Conservation (phyloP, 495 filamentous ascomycete species). For the Annulohypoxylon moriforme region DNA sequence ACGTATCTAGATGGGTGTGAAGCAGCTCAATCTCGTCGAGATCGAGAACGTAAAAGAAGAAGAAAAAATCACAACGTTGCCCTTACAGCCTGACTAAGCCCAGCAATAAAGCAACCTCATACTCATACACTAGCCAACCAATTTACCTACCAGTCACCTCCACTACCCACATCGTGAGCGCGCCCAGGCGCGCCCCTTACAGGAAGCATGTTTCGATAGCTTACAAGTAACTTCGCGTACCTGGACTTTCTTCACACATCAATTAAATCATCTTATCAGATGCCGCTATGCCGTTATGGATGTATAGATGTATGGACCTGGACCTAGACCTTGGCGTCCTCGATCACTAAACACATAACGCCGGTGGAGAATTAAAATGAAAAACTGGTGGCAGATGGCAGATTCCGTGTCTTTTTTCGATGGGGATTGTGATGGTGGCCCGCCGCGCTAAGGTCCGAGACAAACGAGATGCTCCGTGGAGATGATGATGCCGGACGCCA, state of each 20-base stretch:
- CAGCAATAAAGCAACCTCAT: constrained; percentile 9
- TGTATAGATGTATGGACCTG: not conserved
- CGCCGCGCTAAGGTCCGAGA: constrained; percentile 5
- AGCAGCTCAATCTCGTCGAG: not conserved
- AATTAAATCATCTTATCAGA: constrained; percentile 10
- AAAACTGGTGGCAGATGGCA: not conserved
- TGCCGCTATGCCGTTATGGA: not conserved
- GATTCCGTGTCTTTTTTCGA: not conserved
- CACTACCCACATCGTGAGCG: not conserved
- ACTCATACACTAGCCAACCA: not conserved
- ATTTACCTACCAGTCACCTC: not conserved
- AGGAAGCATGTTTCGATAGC: not conserved
- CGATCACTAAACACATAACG: not conserved
- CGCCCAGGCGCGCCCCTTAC: not conserved
- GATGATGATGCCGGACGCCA: constrained; percentile 3
- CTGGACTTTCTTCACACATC: not conserved
- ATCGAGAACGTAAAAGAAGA: too few species aligned
- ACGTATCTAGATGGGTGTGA: not conserved
- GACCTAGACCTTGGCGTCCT: not conserved
- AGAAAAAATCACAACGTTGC: not conserved
- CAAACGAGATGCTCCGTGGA: constrained; percentile 2
- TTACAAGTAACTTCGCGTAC: not conserved
- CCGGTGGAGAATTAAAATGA: not conserved
- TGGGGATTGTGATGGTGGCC: too few species aligned
- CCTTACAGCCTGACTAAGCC: not conserved